These are phyloP conservation scores for Waitea zeae DNA, from an alignment of 1,284 basidiomycete species.

Conservation along the genomic window DNA sequence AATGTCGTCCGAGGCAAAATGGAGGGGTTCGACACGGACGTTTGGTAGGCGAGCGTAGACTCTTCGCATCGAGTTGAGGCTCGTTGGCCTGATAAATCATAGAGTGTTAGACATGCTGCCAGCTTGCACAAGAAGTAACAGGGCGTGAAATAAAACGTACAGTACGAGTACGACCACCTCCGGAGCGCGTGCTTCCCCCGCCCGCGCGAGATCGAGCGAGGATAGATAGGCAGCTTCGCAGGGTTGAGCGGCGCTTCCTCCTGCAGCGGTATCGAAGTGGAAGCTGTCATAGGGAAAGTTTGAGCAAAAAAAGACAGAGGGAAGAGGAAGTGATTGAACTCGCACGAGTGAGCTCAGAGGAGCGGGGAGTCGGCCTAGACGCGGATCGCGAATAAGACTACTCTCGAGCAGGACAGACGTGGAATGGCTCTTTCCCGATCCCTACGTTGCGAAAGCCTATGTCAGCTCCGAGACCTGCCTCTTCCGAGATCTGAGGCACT, in stretches of 20 bases:
- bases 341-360: constrained; percentile 13
- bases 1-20: constrained; percentile 14
- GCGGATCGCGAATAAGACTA: constrained; percentile 10
- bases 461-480: not conserved
- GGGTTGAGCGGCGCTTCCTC: constrained; percentile 6
- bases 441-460: constrained; percentile 8
- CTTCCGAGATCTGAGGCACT: constrained; percentile 11
- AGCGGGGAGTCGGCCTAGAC: constrained; percentile 11
- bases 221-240: constrained; percentile 12
- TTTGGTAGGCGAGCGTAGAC: constrained; percentile 14
- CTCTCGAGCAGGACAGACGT: constrained; percentile 14
- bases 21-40: constrained; percentile 14
- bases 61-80: constrained; percentile 10
- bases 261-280: constrained; percentile 9
- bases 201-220: constrained; percentile 2
- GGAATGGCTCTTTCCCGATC: constrained; percentile 16
- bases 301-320: not conserved
- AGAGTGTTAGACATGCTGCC: constrained; percentile 4
- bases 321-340: constrained; percentile 1
- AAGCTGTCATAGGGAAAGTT: too few relatives aligned
- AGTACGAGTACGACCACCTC: constrained; percentile 8
- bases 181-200: constrained; percentile 3
- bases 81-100: constrained; percentile 8
- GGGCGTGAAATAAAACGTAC: not conserved
- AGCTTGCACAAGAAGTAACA: too few relatives aligned